These are phyloP conservation scores for Magnusiomyces tetraspermus DNA, from an alignment of 1,139 yeast species.

Conservation along the genomic window DNA sequence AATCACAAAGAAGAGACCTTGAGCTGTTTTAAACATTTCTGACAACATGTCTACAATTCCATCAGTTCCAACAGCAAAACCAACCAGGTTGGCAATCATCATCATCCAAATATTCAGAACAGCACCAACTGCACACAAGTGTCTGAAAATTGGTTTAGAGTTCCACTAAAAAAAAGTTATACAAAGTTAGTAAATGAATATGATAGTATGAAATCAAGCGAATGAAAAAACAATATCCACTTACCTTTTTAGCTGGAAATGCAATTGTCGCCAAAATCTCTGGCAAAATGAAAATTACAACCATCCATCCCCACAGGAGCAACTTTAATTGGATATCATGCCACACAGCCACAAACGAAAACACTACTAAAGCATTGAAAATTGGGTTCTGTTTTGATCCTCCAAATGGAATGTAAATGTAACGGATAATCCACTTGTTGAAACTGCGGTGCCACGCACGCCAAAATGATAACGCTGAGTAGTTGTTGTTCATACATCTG, in stretches of 20 bases:
- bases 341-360: slow-evolving; percentile 96
- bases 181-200: slow-evolving; percentile 26
- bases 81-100: slow-evolving; percentile 94
- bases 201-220: neutral
- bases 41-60: slow-evolving; percentile 60
- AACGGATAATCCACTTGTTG: slow-evolving; percentile 78
- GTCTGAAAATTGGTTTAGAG: slow-evolving; percentile 61
- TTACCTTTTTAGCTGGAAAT: slow-evolving; percentile 30
- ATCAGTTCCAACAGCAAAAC: slow-evolving; percentile 86
- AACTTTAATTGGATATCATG: slow-evolving; percentile 87
- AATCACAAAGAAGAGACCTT: slow-evolving; percentile 58
- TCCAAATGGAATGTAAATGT: slow-evolving; percentile 80
- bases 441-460: slow-evolving; percentile 96
- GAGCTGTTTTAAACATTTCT: slow-evolving; percentile 61
- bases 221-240: slow-evolving; percentile 12
- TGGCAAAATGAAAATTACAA: slow-evolving; percentile 81
- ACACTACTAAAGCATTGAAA: slow-evolving; percentile 73
- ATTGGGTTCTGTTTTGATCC: slow-evolving; percentile 59
- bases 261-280: slow-evolving; percentile 57
- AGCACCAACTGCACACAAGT: slow-evolving; percentile 78
- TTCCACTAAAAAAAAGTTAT: slow-evolving; percentile 27
- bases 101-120: slow-evolving; percentile 90
- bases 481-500: slow-evolving; percentile 89
- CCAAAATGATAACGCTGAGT: slow-evolving; percentile 91
- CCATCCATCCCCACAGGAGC: slow-evolving; percentile 91